Base-by-base conservation (phyloP, 306 rosid genomes). In the Prosopis cineraria region DNA sequence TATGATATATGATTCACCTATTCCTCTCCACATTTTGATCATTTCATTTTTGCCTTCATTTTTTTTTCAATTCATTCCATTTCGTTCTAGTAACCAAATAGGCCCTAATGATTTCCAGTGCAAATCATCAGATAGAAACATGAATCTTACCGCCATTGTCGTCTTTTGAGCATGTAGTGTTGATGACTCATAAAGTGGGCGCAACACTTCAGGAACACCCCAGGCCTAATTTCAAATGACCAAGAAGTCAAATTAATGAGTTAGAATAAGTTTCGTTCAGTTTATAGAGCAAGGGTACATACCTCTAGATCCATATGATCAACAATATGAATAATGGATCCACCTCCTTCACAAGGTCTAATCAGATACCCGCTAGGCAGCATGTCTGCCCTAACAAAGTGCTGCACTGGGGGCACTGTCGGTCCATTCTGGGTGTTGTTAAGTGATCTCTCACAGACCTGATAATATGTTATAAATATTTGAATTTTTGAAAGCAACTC, bases 341-440 rank as follows among this genome's bases (percentile, higher is more conserved):
- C 98, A 45, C 99, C 97, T 72, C 99, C 99, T 79, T 95, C 99
- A 72, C 99, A 95, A 44, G 99, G 97, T 65, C 99, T 88, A 77
- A 95, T 95, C 53, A 95, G 88, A 80, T 93, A 95, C 12, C 98
- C 98, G 45, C 98, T 95, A 10, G 98, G 93, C 34, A 95, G 83
- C 90, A 91, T 85, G 55, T 93, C 97, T 67, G 97, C 99, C 86
- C 99, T 91, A 68, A 93, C 99, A 82, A 95, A 95, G 84, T 81
- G 90, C 84, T 82, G 99, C 68, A 88, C 98, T 10, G 91, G 87
- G 0, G 98, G 98, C 91, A 95, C 93, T 56, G 90, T 86, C 43
- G 98, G 99, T 76, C 99, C 99, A 76, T 95, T 95, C 82, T 93
- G 99, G 80, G 93, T 95, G 82, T 95, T 93, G 90, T 95, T 95